A percentile compares a stretch with the other conserved stretches of the same genome.
Evolutionary conservation across 495 filamentous ascomycete genomes (phyloP).

Genomic region (Cairneyella variabilis): DNA sequence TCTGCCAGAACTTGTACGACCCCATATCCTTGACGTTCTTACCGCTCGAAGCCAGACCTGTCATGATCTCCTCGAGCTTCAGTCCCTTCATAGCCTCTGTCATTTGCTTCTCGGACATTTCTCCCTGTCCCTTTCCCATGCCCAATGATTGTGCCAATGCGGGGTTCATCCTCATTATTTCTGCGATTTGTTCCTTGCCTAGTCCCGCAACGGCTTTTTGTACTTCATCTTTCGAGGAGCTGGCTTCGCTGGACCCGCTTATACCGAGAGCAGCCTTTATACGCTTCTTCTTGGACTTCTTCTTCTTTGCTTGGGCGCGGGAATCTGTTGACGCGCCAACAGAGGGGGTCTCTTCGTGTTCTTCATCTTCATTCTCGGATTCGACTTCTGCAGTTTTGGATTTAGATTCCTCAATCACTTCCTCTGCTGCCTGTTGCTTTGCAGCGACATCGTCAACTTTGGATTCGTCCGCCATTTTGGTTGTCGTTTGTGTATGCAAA

Average conservation of each 20-base stretch:
- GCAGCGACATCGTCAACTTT: constrained; percentile 37
- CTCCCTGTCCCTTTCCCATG: constrained; percentile 29
- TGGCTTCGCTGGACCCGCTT: constrained; percentile 14
- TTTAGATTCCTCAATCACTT: constrained; percentile 25
- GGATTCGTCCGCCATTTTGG: constrained; percentile 42
- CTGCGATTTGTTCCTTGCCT: constrained; percentile 41
- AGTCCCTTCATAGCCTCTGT: constrained; percentile 66
- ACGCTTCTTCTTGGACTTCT: constrained; percentile 49
- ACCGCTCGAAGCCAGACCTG: constrained; percentile 66
- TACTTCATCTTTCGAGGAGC: constrained; percentile 26
- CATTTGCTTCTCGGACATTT: constrained; percentile 29
- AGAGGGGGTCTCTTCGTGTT: constrained; percentile 28
- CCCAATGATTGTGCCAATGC: constrained; percentile 53
- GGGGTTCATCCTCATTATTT: constrained; percentile 59
- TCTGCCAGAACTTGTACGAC: constrained; percentile 96
- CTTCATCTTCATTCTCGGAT: constrained; percentile 39
- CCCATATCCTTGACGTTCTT: constrained; percentile 96
- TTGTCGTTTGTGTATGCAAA: neutral
- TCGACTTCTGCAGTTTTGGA: constrained; percentile 26
- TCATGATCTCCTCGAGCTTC: constrained; percentile 72
- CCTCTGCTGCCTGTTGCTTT: constrained; percentile 20
- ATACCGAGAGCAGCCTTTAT: constrained; percentile 34
- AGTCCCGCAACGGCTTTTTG: constrained; percentile 43
- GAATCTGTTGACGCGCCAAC: constrained; percentile 18
- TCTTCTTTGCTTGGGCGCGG: constrained; percentile 36